Evolutionary conservation across 2,329 filamentous ascomycete genomes (phyloP), one percentile per base, ranked within the genome.

Genomic region (Diaporthe citrichinensis): DNA sequence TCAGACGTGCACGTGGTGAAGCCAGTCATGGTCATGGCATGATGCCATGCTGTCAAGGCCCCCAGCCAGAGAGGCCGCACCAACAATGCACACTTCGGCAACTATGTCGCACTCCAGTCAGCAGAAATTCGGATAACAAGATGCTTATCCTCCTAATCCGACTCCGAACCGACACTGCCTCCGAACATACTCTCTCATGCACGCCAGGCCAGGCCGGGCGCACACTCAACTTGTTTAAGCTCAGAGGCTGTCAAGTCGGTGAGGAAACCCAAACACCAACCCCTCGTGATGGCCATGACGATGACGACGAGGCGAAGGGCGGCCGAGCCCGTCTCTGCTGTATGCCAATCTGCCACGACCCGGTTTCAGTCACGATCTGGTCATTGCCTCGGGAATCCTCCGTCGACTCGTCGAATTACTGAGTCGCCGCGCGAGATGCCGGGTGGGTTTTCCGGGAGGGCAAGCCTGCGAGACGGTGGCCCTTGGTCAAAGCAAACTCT

Each of bases 361-460:
- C n/a, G 65, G 65, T 55, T 41, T 69, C 65, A 69, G 65, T 69
- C 65, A 55, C 65, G 65, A 69, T 69, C 65, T 69, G 49, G 65
- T 55, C 65, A 69, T 69, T 55, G 65, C 65, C 65, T 69, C 65
- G 65, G 65, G 65, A 41, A 69, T 69, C 65, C 65, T 69, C 65
- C 65, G 65, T 69, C 65, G 49, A 69, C 65, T 55, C 49, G 65
- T 55, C 65, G 23, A 68, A 68, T 53, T 68, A 25, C 65, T 68
- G 65, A 68, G 46, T 68, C 65, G 65, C 65, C 34, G 65, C 44
- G 65, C 65, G 65, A 68, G 65, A 53, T 68, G 65, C 65, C 65
- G 65, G 65, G 65, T 53, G 65, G 65, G 65, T 68, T 68, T 25
- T 51, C 65, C 65, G 46, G 46, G 46, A 46, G 55, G 65, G 49